Percentiles rank a stretch among this genome's conserved stretches.
phyloP scores from a whole-genome alignment of 225 moss, liverwort and hornwort species.

The Thuidium tamariscinum region DNA sequence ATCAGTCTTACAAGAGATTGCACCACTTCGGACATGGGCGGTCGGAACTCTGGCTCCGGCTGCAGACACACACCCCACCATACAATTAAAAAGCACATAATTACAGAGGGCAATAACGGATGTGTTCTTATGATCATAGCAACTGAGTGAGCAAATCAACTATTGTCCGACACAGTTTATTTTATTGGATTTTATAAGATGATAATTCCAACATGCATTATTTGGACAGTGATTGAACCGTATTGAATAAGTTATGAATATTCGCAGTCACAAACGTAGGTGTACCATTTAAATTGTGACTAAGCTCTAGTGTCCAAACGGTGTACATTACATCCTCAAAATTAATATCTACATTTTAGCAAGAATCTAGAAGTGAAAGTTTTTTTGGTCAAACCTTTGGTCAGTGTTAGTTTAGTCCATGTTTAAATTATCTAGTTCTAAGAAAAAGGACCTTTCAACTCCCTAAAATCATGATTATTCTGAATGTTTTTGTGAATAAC shows the following conservation, averaged over 20 bases:
- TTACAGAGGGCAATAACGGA: neutral
- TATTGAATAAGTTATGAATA: too few species aligned
- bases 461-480: too few species aligned
- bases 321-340: neutral
- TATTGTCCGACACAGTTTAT: neutral
- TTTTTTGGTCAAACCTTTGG: neutral
- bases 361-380: neutral
- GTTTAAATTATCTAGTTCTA: neutral
- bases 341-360: neutral
- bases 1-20: conserved; percentile 64
- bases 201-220: neutral
- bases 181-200: neutral
- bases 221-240: too few species aligned
- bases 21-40: conserved; percentile 79
- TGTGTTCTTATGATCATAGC: neutral
- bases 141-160: neutral
- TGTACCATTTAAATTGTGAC: neutral
- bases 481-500: neutral
- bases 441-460: neutral
- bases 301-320: neutral
- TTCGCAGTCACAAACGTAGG: neutral
- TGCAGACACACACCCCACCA: neutral
- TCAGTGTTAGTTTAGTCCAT: fast-evolving
- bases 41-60: conserved; percentile 80
- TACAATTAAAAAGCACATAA: neutral